Base-by-base conservation (phyloP, 108 stramenopile genomes). In the Cyclotella choctawhatcheeana region DNA sequence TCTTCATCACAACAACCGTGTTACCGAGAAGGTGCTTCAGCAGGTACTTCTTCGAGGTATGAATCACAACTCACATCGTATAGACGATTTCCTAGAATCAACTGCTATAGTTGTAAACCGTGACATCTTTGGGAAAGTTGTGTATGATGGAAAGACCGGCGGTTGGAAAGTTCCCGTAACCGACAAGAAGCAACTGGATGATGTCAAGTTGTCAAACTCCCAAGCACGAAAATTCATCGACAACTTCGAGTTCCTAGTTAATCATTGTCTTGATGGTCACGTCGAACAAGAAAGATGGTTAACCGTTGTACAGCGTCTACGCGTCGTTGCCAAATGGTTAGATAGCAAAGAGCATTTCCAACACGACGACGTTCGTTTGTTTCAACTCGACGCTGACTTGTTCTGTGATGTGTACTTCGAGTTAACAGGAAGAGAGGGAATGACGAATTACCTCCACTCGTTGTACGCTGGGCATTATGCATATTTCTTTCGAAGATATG, bases 121-220 rank as follows among this genome's bases (percentile, higher is more conserved):
- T 18, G 18, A n/a, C 24, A 24, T 52, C 21, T 10, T 18, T 21
- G 2, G 51, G 2, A 2, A 22, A 3, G 20, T 24, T 52, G 1
- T 52, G 20, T 22, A 52, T 22, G 2, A 21, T 10, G 22, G 5
- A 2, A 22, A 52, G 1, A 52, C 20, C 10, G 24, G 51, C 24
- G 51, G 51, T 24, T 52, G 51, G 51, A 52, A 22, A 22, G 51
- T 52, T 2, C 51, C 51, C 1, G 24, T 52, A 22, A 52, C 51
- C 1, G 51, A 10, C 10, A 22, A 52, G 1, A 5, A 22, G 2
- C n/a, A 52, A 22, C 51, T 52, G 4, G 51, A 22, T 22, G 51
- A 52, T 52, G 24, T 52, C 1, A 22, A 18, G 10, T 22, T 52
- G 22, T 52, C 51, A 22, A 52, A 52, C 21, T 24, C 21, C 2